Evolutionary conservation across 1,284 basidiomycete species (phyloP), one percentile per base, ranked within the genome.

Genomic region (Heterobasidion annosum): DNA sequence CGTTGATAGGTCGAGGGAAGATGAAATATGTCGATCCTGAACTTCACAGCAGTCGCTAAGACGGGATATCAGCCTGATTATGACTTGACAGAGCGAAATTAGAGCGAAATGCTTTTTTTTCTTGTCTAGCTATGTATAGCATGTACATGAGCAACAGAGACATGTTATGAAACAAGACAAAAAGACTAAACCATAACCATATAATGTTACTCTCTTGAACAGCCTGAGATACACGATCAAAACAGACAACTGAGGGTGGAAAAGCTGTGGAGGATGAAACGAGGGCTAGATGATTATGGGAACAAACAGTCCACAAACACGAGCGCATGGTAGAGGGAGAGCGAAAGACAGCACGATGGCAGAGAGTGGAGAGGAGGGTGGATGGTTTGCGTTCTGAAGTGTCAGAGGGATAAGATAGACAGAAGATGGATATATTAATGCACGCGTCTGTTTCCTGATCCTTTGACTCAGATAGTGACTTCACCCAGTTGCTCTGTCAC

Each of bases 11-110:
- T 15, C 76, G 83, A 35, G 83, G 83, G 46, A 69, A 79, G 56
- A 85, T 86, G 83, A 83, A 83, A 60, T 86, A 73, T 59, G 64
- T 83, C 44, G 83, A 85, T 63, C 83, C 83, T 40, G 83, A 80
- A 57, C 60, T 73, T 45, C 67, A 68, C 47, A 61, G 68, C 8
- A 62, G 63, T 37, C 59, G 55, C 37, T 40, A 10, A 40, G 10
- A 43, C 46, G 16, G 50, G n/a, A 25, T 34, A 56, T 44, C 34
- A 43, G 9, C 25, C 25, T 25, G 3, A 25, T 25, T 4, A 4
- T 25, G 25, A 25, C 3, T 5, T 25, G 25, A 25, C 25, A 25
- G 35, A 49, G 10, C 32, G 16, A 19, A 15, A 35, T 1, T n/a
- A 8, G 4, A 40, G 37, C 12, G 37, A 40, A 40, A n/a, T 12